A percentile compares a stretch with the other conserved stretches of the same genome.
Evolutionary conservation across 2,329 filamentous ascomycete species (phyloP).

Genomic region (Neopestalotiopsis sp.): DNA sequence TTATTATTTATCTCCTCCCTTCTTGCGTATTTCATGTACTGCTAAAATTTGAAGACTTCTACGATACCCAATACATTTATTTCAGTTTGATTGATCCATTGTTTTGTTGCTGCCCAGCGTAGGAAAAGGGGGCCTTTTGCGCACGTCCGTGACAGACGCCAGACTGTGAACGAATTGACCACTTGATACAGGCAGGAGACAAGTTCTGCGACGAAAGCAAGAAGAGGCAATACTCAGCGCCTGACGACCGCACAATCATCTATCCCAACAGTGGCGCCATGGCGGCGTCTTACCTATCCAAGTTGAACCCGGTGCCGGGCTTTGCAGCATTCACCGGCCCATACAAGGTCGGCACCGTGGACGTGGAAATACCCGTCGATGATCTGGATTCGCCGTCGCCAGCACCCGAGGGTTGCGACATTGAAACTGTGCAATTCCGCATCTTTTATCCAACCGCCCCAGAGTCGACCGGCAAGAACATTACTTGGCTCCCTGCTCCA

Average conservation of each 20-base stretch:
- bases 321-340: constrained; percentile 80
- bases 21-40: not conserved
- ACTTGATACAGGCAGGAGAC: not conserved
- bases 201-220: not conserved
- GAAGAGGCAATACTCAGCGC: not conserved
- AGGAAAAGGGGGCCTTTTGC: not conserved
- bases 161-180: not conserved
- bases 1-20: not conserved
- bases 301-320: constrained; percentile 69
- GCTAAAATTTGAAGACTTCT: not conserved
- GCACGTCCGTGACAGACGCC: constrained; percentile 1
- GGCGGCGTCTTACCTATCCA: constrained; percentile 49
- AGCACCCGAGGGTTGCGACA: constrained; percentile 55
- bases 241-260: not conserved
- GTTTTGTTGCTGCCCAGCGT: not conserved
- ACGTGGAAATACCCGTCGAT: constrained; percentile 77
- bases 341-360: constrained; percentile 78
- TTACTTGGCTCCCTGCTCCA: constrained; percentile 79
- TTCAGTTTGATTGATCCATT: not conserved
- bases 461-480: constrained; percentile 58
- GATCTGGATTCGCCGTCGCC: constrained; percentile 60
- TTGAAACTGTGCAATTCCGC: constrained; percentile 79
- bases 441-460: constrained; percentile 77
- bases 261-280: not conserved
- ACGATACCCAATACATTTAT: constrained; percentile 9